A percentile compares a stretch with the other conserved stretches of the same genome.
Conservation (phyloP, 805 yeast species). For the Metschnikowia baotianmanensis region DNA sequence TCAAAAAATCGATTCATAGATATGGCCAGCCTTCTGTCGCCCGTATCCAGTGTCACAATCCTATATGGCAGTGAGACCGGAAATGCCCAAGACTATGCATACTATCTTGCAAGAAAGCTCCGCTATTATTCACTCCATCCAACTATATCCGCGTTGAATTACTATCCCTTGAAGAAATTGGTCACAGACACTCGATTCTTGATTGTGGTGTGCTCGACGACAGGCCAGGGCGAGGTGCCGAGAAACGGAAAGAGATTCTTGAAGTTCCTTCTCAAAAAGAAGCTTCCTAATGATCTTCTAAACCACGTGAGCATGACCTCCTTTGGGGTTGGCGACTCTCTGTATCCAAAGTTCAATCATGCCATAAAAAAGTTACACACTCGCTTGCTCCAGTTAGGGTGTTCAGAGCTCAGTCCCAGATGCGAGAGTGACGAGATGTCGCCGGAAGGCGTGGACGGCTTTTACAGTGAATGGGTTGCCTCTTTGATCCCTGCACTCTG, state of each 20-base stretch:
- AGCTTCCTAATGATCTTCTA: constrained; percentile 58
- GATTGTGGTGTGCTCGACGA: constrained; percentile 74
- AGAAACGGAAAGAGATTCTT: constrained; percentile 71
- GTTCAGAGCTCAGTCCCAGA: constrained; percentile 62
- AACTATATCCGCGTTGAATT: constrained; percentile 53
- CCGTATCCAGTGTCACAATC: constrained; percentile 43
- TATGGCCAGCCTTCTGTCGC: constrained; percentile 1
- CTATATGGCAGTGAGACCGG: constrained; percentile 94
- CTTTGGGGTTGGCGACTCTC: constrained; percentile 92
- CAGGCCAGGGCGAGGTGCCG: constrained; percentile 95
- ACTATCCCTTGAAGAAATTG: constrained; percentile 54
- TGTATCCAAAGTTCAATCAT: constrained; percentile 84
- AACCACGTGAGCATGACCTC: constrained; percentile 63
- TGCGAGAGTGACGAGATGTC: constrained; percentile 90
- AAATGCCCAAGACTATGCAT: constrained; percentile 82
- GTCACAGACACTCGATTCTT: constrained; percentile 45
- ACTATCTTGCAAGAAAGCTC: constrained; percentile 53
- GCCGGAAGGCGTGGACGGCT: constrained; percentile 75
- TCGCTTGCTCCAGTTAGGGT: constrained; percentile 80
- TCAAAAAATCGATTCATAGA: too few species aligned
- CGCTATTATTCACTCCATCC: constrained; percentile 53
- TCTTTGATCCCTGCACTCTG: constrained; percentile 36
- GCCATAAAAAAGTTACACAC: constrained; percentile 84
- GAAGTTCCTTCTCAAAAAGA: constrained; percentile 66
- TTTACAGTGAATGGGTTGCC: constrained; percentile 71